Conservation (phyloP, 1,139 yeast species). For the Pichia sp. region DNA sequence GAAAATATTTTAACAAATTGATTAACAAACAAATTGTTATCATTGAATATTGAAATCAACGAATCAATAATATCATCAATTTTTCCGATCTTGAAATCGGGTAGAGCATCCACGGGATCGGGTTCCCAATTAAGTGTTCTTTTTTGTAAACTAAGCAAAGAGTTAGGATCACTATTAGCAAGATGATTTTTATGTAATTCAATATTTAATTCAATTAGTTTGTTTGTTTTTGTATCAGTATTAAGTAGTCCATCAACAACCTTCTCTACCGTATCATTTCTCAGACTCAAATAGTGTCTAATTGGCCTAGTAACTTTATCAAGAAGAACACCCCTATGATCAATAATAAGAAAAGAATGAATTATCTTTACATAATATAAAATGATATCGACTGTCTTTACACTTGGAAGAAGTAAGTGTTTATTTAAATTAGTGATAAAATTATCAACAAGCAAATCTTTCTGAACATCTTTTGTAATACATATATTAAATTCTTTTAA, state of each 20-base stretch:
- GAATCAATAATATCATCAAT: conserved; percentile 67
- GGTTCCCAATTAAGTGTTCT: conserved; percentile 63
- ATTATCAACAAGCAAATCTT: conserved; percentile 46
- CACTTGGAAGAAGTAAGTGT: conserved; percentile 70
- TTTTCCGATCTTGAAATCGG: conserved; percentile 68
- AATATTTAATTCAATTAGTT: conserved; percentile 44
- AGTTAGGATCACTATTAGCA: conserved; percentile 1
- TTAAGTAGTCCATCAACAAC: conserved; percentile 68
- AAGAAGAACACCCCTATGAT: conserved; percentile 78
- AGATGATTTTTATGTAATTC: conserved; percentile 36
- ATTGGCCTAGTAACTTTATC: conserved; percentile 76
- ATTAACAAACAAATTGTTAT: conserved; percentile 63
- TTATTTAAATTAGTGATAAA: conserved; percentile 48
- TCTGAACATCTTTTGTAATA: conserved; percentile 33
- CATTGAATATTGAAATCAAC: conserved; percentile 68
- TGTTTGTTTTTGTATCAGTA: conserved; percentile 34
- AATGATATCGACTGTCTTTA: conserved; percentile 71
- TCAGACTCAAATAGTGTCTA: conserved; percentile 53
- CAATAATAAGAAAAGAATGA: conserved; percentile 66
- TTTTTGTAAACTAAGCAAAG: conserved; percentile 2
- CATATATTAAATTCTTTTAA: conserved; percentile 58
- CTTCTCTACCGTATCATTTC: conserved; percentile 67
- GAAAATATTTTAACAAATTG: conserved; percentile 70
- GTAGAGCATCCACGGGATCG: conserved; percentile 88
- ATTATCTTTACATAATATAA: conserved; percentile 66